A percentile compares a stretch with the other conserved stretches of the same genome.
These are phyloP conservation scores for Mallotus repandus DNA, from an alignment of 441 rosid genomes.

Conservation along the genomic window DNA sequence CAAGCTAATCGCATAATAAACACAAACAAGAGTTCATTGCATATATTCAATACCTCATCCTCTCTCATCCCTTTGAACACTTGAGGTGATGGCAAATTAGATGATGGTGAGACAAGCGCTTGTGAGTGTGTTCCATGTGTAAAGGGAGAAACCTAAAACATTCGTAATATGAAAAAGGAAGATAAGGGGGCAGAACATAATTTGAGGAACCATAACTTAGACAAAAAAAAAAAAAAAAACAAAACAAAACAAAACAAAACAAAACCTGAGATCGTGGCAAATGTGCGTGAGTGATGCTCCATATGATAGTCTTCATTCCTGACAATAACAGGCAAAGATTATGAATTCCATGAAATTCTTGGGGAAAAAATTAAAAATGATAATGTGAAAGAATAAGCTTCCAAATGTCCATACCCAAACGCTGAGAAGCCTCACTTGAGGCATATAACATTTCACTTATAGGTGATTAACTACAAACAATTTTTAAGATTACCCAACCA, in stretches of 20 bases:
- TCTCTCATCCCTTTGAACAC: conserved; percentile 93
- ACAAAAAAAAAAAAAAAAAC: conserved; percentile 31
- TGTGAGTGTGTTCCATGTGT: conserved; percentile 67
- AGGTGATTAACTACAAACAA: no score
- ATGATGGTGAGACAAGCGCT: conserved; percentile 59
- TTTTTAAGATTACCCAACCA: no score
- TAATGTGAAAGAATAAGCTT: neutral
- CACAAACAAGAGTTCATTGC: neutral
- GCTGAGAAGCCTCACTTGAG: no score
- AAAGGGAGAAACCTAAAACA: conserved; percentile 51
- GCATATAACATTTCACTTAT: no score
- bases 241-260: no score
- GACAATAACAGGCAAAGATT: conserved; percentile 30
- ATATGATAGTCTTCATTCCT: conserved; percentile 99
- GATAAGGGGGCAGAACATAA: conserved; percentile 17
- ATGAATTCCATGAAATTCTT: neutral
- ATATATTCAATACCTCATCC: conserved; percentile 71
- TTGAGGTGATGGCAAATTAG: conserved; percentile 57
- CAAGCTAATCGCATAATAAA: conserved; percentile 24
- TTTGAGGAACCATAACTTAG: conserved; percentile 6
- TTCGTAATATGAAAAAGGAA: conserved; percentile 23
- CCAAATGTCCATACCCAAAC: neutral
- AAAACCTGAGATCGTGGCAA: conserved; percentile 91
- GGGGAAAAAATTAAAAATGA: conserved; percentile 4
- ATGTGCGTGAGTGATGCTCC: conserved; percentile 99